These are phyloP conservation scores for Ammopiptanthus mongolicus DNA, from an alignment of 306 rosid genomes.

Conservation along the genomic window DNA sequence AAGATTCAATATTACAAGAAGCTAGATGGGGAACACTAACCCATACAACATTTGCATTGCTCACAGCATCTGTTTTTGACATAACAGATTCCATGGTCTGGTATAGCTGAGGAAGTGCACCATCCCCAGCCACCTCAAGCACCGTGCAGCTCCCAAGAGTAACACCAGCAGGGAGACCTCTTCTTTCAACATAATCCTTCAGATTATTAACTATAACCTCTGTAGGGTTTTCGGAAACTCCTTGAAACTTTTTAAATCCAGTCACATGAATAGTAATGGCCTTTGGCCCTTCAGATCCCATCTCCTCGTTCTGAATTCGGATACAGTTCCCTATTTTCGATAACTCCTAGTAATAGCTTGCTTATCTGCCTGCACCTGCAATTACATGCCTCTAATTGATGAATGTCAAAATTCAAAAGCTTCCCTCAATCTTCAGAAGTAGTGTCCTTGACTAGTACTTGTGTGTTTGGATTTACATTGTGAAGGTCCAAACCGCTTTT, in stretches of 20 bases:
- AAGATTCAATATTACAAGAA: background rate
- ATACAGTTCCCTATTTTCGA: conserved; percentile 70
- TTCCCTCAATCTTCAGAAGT: background rate
- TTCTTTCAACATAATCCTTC: conserved; percentile 51
- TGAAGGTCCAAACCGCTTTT: too few species aligned
- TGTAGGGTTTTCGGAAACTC: conserved; percentile 76
- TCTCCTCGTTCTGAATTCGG: conserved; percentile 38
- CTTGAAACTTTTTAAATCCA: conserved; percentile 82
- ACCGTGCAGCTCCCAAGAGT: conserved; percentile 76
- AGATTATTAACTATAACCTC: conserved; percentile 60
- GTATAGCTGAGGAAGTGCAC: conserved; percentile 48
- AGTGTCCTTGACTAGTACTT: background rate
- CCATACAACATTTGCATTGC: conserved; percentile 68
- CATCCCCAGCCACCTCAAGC: conserved; percentile 69
- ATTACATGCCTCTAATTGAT: background rate
- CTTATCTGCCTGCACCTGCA: conserved; percentile 11
- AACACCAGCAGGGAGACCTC: conserved; percentile 64
- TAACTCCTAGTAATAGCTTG: background rate
- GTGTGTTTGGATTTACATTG: too few species aligned
- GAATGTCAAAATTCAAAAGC: background rate
- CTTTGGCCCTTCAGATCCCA: conserved; percentile 88
- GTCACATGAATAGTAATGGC: conserved; percentile 63
- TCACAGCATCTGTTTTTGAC: conserved; percentile 18
- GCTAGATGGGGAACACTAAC: conserved; percentile 41
- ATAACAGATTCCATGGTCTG: conserved; percentile 55